Base-by-base conservation (phyloP, 116 monocot genomes). In the Posidonia oceanica region DNA sequence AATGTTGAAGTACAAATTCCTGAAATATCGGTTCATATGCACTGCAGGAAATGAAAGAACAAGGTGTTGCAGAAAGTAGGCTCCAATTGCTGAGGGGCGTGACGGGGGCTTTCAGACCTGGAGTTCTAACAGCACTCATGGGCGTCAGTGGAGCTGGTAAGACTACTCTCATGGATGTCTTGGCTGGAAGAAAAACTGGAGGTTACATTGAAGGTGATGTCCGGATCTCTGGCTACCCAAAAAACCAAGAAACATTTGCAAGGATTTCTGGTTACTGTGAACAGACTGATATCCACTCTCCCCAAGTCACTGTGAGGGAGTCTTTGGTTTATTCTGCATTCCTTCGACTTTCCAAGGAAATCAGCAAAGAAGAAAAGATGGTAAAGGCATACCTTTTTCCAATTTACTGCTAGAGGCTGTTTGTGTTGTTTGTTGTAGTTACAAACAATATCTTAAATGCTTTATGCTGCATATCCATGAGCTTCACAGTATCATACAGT, bases 91-190 rank as follows among this genome's bases (percentile, higher is more conserved):
- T 85, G 68, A 66, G 70, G 15, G 69, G 74, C 20, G 79, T 89
- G 12, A 85, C 75, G 3, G 88, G 88, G 7, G 80, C 82, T 36
- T 89, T 89, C 69, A 58, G 79, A 15, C 85, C 85, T 7, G 88
- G 88, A 2, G 71, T 88, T 36, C 78, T 88, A 21, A 83, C 88
- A 21, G 85, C 88, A 0, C 78, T 88, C 0, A 82, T 88, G 80
- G 88, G 88, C 7, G 82, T 80, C 12, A 88, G 88, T 72, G 85
- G 88, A 3, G 88, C 88, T 20, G 88, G 88, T 61, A 88, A 88
- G 41, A 88, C 88, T 2, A 88, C 88, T 18, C 84, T 88, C 38
- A 85, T 88, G 85, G 88, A 88, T 77, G 88, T 85, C 54, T 54
- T 89, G 61, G 83, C 89, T 36, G 89, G 89, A 7, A 80, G 85